These are phyloP conservation scores for Colletotrichum tanaceti DNA, from an alignment of 2,329 filamentous ascomycete genomes.

Conservation along the genomic window DNA sequence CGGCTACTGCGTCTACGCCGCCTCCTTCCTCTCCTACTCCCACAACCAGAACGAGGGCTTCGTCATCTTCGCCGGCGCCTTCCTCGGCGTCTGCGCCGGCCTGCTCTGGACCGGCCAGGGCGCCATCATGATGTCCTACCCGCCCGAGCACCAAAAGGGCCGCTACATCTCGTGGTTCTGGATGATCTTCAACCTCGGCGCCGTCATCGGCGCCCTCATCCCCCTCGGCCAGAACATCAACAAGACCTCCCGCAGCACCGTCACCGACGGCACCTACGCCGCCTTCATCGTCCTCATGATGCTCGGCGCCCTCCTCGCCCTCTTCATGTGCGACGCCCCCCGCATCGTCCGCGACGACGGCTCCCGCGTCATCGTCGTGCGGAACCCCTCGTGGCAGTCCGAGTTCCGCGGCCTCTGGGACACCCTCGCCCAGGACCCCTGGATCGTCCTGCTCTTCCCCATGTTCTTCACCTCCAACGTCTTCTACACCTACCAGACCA, in stretches of 20 bases:
- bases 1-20: constrained; percentile 81
- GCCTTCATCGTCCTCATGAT: constrained; percentile 89
- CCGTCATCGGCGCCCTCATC: constrained; percentile 84
- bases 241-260: constrained; percentile 58
- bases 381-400: constrained; percentile 86
- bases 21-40: constrained; percentile 76
- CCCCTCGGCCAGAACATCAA: constrained; percentile 80
- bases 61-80: constrained; percentile 79
- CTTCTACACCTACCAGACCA: constrained; percentile 83
- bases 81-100: constrained; percentile 82
- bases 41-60: constrained; percentile 76
- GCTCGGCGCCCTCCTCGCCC: constrained; percentile 75
- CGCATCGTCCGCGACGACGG: constrained; percentile 81
- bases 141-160: constrained; percentile 82
- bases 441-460: constrained; percentile 80
- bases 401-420: constrained; percentile 82
- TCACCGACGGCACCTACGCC: constrained; percentile 85
- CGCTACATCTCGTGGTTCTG: constrained; percentile 92
- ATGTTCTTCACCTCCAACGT: constrained; percentile 87
- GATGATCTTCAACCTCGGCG: constrained; percentile 94
- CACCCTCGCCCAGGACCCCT: constrained; percentile 76
- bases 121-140: constrained; percentile 91
- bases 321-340: constrained; percentile 76
- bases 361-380: constrained; percentile 85
- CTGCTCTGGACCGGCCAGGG: constrained; percentile 86